Evolutionary conservation across 148 eudicot species (phyloP), one percentile per base, ranked within the genome.

Genomic region (Arbutus unedo): DNA sequence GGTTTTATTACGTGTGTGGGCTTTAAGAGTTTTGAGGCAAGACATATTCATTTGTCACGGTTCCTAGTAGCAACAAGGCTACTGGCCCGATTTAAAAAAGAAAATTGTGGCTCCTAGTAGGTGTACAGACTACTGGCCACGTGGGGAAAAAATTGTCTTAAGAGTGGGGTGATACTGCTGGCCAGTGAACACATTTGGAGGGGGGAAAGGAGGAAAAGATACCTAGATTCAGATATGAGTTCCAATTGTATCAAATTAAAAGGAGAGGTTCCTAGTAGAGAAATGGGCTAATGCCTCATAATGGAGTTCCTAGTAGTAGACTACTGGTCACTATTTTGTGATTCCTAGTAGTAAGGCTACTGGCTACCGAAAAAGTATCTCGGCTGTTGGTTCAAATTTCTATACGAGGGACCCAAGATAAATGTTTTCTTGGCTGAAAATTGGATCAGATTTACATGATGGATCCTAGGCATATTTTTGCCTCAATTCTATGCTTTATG

Each of bases 391-490:
- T 19, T 60, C 25, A 6, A 60, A 23, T n/a, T n/a, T 31, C 38
- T 60, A 60, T 60, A 0, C 3, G 25, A 25, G 66, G 66, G 8
- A 9, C 66, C 66, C 11, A 60, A n/a, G 25, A 60, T 60, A 23
- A 21, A 64, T 25, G 64, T 25, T 64, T 25, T 64, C 38, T 64
- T 23, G 13, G 41, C 70, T 25, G 41, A 64, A 23, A 64, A 64
- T 64, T 64, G 41, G 41, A 60, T 60, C 66, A 60, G 66, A 60
- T 60, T 60, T 60, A 60, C 66, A n/a, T 60, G 66, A 60, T 60
- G 66, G 25, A 66, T 66, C 16, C 68, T 10, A 66, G 71, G 44
- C 43, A 66, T 66, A 66, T 66, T 10, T 66, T 66, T 66, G 71
- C 71, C 71, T 66, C 14, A 66, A 13, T 21, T 62, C 25, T 2